Evolutionary conservation across 768 basidiomycete genomes (phyloP), one percentile per base, ranked within the genome.

Genomic region (Auricularia cornea): DNA sequence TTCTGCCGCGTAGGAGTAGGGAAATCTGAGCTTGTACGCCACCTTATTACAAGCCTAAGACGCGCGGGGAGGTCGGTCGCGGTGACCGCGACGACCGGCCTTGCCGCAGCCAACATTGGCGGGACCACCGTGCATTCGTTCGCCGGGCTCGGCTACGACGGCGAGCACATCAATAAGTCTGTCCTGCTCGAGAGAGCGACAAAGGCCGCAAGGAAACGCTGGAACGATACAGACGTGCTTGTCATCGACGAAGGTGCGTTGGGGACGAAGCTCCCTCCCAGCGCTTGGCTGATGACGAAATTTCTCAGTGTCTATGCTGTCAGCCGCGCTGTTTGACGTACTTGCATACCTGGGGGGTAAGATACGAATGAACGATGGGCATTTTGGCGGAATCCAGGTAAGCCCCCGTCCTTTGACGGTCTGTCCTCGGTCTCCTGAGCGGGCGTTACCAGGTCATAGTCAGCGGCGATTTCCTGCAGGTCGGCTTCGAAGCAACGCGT

Each of bases 1-100:
- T n/a, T n/a, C n/a, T n/a, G n/a, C n/a, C n/a, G n/a, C n/a, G n/a
- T 40, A 77, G 77, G 77, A 65, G 78, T 76, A 38, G 78, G 78
- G 28, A 79, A 79, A 67, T 78, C 77, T 3, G 75, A 78, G 40
- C 70, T 77, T 2, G 70, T 79, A 3, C 68, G 76, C 8, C 73
- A 76, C 63, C 75, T 79, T 66, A 78, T 79, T 66, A 60, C 67
- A 6, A 67, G 68, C 1, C 72, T 79, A 72, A 71, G 65, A 68
- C 66, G 14, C 20, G 10, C 64, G 64, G 3, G 68, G 26, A 69
- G 0, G 8, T 6, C 16, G 72, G 75, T 79, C 28, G 75, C 73
- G 16, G 74, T 79, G 48, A 78, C 77, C 0, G 78, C 78, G n/a
- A 74, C 75, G 16, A 79, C 78, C 5, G 78, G 78, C 59, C 59